A percentile compares a stretch with the other conserved stretches of the same genome.
phyloP scores from a whole-genome alignment of 169 alveolate species.

The Plasmodium knowlesi region DNA sequence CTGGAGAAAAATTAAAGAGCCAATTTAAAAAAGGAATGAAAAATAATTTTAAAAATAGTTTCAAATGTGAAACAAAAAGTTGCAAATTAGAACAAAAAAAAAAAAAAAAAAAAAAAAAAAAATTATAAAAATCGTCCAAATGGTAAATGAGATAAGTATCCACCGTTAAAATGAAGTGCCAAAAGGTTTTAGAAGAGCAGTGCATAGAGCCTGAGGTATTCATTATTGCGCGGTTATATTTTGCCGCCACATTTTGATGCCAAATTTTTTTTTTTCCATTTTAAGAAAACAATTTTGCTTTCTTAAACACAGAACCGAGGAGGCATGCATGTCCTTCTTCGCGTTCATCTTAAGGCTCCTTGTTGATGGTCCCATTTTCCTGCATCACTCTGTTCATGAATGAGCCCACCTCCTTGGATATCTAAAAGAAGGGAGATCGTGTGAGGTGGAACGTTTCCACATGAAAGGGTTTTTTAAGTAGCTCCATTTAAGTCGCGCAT shows the following conservation, averaged over 20 bases:
- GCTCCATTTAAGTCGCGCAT: not conserved
- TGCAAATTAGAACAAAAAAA: constrained; percentile 41
- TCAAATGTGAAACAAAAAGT: constrained; percentile 27
- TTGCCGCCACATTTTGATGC: not conserved
- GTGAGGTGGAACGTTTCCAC: not conserved
- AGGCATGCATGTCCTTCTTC: not conserved
- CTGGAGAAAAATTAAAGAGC: constrained; percentile 2
- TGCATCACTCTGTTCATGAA: constrained; percentile 33
- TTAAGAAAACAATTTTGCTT: constrained; percentile 12
- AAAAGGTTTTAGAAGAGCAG: not conserved
- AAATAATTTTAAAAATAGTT: constrained; percentile 30
- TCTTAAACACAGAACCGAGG: not conserved
- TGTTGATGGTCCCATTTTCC: constrained; percentile 16
- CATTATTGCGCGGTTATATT: not conserved
- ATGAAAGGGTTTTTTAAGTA: not conserved
- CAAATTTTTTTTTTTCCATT: not conserved
- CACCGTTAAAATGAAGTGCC: not conserved
- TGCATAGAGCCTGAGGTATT: not conserved
- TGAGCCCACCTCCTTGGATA: constrained; percentile 11
- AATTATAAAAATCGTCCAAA: constrained; percentile 4
- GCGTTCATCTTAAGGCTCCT: constrained; percentile 10
- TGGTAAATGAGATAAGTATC: not conserved
- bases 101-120: constrained; percentile 12
- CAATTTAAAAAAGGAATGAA: constrained; percentile 15
- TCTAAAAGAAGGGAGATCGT: not conserved